Conservation (phyloP, 495 filamentous ascomycete species). For the Neurospora sp. region DNA sequence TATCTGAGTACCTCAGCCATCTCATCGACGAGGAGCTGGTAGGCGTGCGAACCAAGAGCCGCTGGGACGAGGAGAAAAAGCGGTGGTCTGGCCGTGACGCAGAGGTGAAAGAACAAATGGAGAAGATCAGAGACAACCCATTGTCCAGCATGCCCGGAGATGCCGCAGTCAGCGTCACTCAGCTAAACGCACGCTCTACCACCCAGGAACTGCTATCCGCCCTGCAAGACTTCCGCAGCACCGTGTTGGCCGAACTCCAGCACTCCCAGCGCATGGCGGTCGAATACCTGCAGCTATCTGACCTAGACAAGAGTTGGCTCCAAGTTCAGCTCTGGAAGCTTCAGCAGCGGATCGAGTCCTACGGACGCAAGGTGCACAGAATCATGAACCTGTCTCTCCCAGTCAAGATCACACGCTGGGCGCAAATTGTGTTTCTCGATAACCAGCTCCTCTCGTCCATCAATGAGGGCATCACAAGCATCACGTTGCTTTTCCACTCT, state of each 20-base stretch:
- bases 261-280: background rate
- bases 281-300: background rate
- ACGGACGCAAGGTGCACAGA: background rate
- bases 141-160: conserved; percentile 6
- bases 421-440: background rate
- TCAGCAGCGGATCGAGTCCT: background rate
- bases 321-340: background rate
- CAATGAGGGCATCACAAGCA: background rate
- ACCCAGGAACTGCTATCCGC: background rate
- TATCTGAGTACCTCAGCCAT: background rate
- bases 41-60: background rate
- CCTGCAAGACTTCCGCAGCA: background rate
- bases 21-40: conserved; percentile 17
- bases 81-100: background rate
- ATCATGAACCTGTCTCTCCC: background rate
- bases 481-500: background rate
- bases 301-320: background rate
- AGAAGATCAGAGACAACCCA: background rate
- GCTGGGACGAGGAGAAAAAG: background rate
- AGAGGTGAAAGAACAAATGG: background rate
- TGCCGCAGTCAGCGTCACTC: background rate
- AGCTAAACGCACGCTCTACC: background rate
- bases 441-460: background rate
- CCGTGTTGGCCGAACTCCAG: background rate
- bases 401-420: background rate